Conservation (phyloP, 306 rosid species). For the Cucurbita ficifolia region DNA sequence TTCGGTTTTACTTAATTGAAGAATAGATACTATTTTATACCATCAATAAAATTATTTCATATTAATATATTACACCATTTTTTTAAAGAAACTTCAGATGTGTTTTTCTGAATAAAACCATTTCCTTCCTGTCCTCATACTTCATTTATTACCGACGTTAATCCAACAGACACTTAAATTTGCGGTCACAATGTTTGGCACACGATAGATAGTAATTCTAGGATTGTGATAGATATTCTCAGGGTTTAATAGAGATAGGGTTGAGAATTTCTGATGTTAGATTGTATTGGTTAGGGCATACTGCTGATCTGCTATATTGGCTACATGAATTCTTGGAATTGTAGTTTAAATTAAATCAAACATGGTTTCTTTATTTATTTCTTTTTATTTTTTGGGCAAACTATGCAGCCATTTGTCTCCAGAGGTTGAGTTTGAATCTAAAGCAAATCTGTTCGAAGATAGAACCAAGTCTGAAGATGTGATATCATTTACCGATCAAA, state of each 20-base stretch:
- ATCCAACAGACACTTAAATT: not conserved
- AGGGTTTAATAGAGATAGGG: not conserved
- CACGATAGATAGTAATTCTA: not conserved
- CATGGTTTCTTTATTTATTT: not conserved
- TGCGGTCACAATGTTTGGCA: not conserved
- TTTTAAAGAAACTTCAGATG: not conserved
- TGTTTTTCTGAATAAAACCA: not conserved
- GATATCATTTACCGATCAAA: constrained; percentile 20
- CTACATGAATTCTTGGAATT: not conserved
- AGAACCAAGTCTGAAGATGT: constrained; percentile 31
- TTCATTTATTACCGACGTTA: not conserved
- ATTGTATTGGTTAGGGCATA: not conserved
- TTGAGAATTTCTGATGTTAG: not conserved
- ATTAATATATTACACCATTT: not conserved
- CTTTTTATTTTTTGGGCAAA: not conserved
- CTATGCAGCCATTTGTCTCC: constrained; percentile 29
- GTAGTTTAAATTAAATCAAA: not conserved
- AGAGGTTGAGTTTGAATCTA: constrained; percentile 26
- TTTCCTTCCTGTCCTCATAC: not conserved
- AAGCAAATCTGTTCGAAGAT: constrained; percentile 11
- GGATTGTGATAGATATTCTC: not conserved
- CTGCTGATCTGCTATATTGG: not conserved
- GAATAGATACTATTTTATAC: not conserved
- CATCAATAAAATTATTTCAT: not conserved
- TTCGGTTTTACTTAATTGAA: constrained; percentile 14